A percentile compares a stretch with the other conserved stretches of the same genome.
phyloP scores from a whole-genome alignment of 2,329 filamentous ascomycete species.

The Hypoxylon sp. region DNA sequence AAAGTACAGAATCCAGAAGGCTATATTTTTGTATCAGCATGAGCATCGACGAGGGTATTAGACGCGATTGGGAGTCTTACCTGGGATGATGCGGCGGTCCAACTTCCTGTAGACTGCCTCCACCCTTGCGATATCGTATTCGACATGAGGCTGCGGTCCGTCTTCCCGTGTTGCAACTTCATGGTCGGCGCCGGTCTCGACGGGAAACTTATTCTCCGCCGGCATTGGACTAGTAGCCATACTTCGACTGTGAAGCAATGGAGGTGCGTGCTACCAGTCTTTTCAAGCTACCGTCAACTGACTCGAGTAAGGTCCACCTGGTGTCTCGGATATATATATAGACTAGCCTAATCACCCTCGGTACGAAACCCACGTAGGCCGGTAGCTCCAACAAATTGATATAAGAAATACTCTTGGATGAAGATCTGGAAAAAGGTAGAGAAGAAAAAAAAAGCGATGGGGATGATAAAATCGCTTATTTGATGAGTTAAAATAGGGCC shows the following conservation, averaged over 20 bases:
- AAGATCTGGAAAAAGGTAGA: constrained; percentile 2
- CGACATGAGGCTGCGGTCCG: constrained; percentile 32
- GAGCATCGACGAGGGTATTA: not conserved
- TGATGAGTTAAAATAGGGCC: constrained; percentile 20
- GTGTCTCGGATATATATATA: not conserved
- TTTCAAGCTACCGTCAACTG: constrained; percentile 50
- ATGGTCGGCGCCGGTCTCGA: constrained; percentile 37
- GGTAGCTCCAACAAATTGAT: not conserved
- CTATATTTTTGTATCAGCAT: constrained; percentile 53
- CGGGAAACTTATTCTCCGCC: constrained; percentile 51
- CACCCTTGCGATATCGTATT: constrained; percentile 63
- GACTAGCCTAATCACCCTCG: not conserved
- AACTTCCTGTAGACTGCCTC: constrained; percentile 69
- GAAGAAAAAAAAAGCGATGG: constrained; percentile 10
- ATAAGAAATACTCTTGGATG: constrained; percentile 14
- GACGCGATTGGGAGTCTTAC: constrained; percentile 49
- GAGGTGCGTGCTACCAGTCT: constrained; percentile 63
- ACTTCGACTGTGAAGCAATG: constrained; percentile 64
- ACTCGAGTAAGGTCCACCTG: constrained; percentile 1
- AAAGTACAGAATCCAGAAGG: constrained; percentile 93
- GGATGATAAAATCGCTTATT: constrained; percentile 23
- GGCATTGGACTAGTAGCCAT: constrained; percentile 56
- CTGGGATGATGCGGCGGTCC: constrained; percentile 70
- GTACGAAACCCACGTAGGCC: not conserved
- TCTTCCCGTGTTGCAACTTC: constrained; percentile 34